These are phyloP conservation scores for Insectozyma bohioensis DNA, from an alignment of 1,139 yeast species.

Conservation along the genomic window DNA sequence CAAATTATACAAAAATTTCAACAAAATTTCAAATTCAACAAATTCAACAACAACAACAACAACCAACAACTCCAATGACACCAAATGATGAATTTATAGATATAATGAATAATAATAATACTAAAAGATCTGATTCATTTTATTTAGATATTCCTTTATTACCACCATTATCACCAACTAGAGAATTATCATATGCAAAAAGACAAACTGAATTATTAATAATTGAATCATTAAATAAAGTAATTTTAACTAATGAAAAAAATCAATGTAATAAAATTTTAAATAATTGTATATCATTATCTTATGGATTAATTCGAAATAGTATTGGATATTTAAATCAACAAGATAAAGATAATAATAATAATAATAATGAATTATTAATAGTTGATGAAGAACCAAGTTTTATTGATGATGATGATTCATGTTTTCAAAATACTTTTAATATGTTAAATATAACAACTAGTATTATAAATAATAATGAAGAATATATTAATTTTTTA, in stretches of 20 bases:
- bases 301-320: slow-evolving; percentile 9
- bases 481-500: slow-evolving; percentile 8
- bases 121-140: too few species aligned
- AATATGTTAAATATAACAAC: too few species aligned
- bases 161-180: slow-evolving; percentile 29
- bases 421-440: background rate
- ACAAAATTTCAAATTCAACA: background rate
- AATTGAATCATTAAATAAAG: slow-evolving; percentile 18
- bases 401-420: slow-evolving; percentile 1
- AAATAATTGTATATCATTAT: slow-evolving; percentile 14
- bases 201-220: slow-evolving; percentile 33
- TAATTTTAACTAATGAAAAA: slow-evolving; percentile 4
- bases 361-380: background rate
- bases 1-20: slow-evolving; percentile 1
- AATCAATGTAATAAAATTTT: slow-evolving; percentile 9
- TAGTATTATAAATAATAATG: too few species aligned
- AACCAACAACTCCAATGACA: slow-evolving; percentile 6
- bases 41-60: too few species aligned
- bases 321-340: too few species aligned
- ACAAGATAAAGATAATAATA: background rate
- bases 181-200: slow-evolving; percentile 30
- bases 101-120: slow-evolving; percentile 1
- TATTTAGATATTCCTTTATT: slow-evolving; percentile 24
- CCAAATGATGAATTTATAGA: slow-evolving; percentile 8
- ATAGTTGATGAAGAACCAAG: background rate